Evolutionary conservation across 495 filamentous ascomycete species (phyloP).

Genomic region (Podospora fimiseda): DNA sequence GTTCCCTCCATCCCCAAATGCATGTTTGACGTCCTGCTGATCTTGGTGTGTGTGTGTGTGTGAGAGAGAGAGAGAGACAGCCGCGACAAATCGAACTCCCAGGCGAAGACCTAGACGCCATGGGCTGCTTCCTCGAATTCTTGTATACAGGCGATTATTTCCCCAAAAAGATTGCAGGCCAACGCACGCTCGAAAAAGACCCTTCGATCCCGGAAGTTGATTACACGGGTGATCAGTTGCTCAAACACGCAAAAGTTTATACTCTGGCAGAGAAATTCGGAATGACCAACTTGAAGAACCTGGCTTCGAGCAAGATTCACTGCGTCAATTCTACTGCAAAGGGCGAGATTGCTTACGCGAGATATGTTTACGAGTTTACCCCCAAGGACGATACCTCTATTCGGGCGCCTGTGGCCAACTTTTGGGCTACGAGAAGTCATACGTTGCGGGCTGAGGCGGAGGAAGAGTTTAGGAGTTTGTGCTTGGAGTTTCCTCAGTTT

Average conservation of each 20-base stretch:
- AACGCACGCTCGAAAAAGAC: slow-evolving; percentile 51
- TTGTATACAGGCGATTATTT: slow-evolving; percentile 91
- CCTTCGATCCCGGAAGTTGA: slow-evolving; percentile 55
- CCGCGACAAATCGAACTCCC: slow-evolving; percentile 62
- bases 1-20: slow-evolving; percentile 10
- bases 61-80: no score
- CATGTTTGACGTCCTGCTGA: no score
- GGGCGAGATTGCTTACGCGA: slow-evolving; percentile 84
- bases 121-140: slow-evolving; percentile 84
- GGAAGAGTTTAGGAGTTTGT: slow-evolving; percentile 71
- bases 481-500: slow-evolving; percentile 85
- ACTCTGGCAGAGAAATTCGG: slow-evolving; percentile 78
- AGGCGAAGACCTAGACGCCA: slow-evolving; percentile 69
- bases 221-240: slow-evolving; percentile 65
- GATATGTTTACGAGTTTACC: slow-evolving; percentile 82
- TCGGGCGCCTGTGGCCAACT: slow-evolving; percentile 76
- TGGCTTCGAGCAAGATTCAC: slow-evolving; percentile 85
- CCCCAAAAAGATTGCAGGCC: slow-evolving; percentile 54
- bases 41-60: no score
- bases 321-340: slow-evolving; percentile 74
- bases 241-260: slow-evolving; percentile 83
- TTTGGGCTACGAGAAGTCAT: slow-evolving; percentile 81
- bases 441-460: slow-evolving; percentile 76
- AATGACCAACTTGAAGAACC: slow-evolving; percentile 62
- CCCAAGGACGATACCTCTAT: slow-evolving; percentile 60